Evolutionary conservation across 257 asterid genomes (phyloP).

Genomic region (Fraxinus quadrangulata): DNA sequence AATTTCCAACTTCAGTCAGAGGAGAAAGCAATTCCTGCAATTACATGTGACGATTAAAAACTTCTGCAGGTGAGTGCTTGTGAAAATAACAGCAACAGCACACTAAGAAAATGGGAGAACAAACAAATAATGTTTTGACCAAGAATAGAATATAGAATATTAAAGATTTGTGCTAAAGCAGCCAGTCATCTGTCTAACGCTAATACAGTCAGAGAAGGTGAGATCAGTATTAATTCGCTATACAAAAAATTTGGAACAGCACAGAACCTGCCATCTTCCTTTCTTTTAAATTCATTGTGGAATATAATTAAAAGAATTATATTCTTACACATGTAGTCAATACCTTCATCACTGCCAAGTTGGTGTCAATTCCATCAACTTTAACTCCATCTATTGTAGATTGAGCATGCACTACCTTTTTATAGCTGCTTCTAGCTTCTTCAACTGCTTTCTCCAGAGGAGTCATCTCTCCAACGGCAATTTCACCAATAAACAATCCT

Average conservation of each 20-base stretch:
- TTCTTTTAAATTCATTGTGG: conserved; percentile 16
- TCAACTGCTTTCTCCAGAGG: conserved; percentile 78
- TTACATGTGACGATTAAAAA: conserved; percentile 27
- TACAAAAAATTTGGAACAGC: conserved; percentile 14
- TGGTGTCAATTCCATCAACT: conserved; percentile 88
- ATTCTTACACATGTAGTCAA: conserved; percentile 11
- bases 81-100: conserved; percentile 21
- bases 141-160: not conserved
- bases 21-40: conserved; percentile 94
- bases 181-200: not conserved
- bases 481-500: conserved; percentile 76
- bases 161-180: conserved; percentile 16
- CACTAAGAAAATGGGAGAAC: conserved; percentile 10
- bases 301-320: not conserved
- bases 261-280: conserved; percentile 16
- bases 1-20: conserved; percentile 55
- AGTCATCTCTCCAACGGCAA: conserved; percentile 77
- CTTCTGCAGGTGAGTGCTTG: not conserved
- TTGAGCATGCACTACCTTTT: conserved; percentile 73
- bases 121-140: not conserved
- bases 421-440: conserved; percentile 80
- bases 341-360: conserved; percentile 96
- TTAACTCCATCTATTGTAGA: conserved; percentile 89
- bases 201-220: not conserved
- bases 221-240: not conserved